phyloP scores from a whole-genome alignment of 805 yeast genomes.

The Metschnikowia anglica region DNA sequence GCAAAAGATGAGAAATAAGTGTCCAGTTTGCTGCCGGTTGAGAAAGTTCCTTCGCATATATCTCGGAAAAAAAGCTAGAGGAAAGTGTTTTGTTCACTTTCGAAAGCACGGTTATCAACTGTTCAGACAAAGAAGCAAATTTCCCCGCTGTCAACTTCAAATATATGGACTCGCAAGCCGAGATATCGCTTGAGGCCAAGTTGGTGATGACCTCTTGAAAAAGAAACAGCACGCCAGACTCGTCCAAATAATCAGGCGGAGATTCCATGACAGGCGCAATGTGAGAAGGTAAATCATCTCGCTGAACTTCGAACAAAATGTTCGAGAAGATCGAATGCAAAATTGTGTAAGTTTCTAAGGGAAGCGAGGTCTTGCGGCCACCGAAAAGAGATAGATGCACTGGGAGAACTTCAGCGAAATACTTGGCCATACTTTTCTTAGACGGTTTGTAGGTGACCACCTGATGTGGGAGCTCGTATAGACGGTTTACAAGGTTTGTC shows the following conservation, averaged over 20 bases:
- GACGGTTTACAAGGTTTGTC: slow-evolving; percentile 25
- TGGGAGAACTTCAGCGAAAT: slow-evolving; percentile 27
- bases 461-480: slow-evolving; percentile 27
- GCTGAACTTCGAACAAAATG: slow-evolving; percentile 10
- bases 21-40: slow-evolving; percentile 37
- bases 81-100: slow-evolving; percentile 54
- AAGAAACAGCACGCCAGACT: slow-evolving; percentile 14
- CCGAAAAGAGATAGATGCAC: slow-evolving; percentile 11
- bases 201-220: slow-evolving; percentile 31
- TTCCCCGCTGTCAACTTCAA: slow-evolving; percentile 35
- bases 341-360: slow-evolving; percentile 1
- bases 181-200: slow-evolving; percentile 34
- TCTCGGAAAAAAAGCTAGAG: slow-evolving; percentile 44
- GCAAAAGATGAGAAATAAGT: slow-evolving; percentile 47
- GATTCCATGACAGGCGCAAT: slow-evolving; percentile 2
- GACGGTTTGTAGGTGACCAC: slow-evolving; percentile 25
- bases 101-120: slow-evolving; percentile 47
- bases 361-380: not conserved
- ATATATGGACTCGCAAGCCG: slow-evolving; percentile 49
- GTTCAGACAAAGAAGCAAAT: slow-evolving; percentile 41
- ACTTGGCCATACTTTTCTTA: slow-evolving; percentile 32
- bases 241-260: slow-evolving; percentile 4
- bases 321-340: slow-evolving; percentile 10
- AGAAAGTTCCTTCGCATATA: slow-evolving; percentile 35
- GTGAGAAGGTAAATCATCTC: slow-evolving; percentile 6